Conservation (phyloP, 306 rosid genomes). For the Malus sylvestris region DNA sequence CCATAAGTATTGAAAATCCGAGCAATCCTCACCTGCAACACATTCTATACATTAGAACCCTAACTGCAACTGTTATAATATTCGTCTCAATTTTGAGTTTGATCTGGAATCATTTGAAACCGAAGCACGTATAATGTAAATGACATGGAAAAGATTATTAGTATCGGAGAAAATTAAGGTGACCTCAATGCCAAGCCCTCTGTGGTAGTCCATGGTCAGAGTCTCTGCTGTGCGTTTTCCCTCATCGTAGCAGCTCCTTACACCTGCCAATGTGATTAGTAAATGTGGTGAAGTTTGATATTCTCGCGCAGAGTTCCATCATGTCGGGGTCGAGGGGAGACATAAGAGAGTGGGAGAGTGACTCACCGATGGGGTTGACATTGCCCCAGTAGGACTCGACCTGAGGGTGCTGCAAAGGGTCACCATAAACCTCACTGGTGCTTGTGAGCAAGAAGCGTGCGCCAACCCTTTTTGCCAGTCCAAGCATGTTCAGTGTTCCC, state of each 20-base stretch:
- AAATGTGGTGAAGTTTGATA: not conserved
- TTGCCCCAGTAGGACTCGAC: slow-evolving; percentile 91
- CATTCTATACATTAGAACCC: not conserved
- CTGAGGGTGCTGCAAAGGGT: slow-evolving; percentile 93
- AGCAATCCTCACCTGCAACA: slow-evolving; percentile 69
- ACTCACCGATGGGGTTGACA: slow-evolving; percentile 83
- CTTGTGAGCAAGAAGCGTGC: slow-evolving; percentile 84
- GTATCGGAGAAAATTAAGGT: not conserved
- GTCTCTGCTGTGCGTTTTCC: slow-evolving; percentile 97
- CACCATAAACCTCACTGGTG: slow-evolving; percentile 94
- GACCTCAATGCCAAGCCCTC: slow-evolving; percentile 94
- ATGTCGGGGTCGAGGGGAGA: not conserved
- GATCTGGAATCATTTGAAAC: not conserved
- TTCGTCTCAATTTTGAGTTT: not conserved
- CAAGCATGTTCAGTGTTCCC: slow-evolving; percentile 88
- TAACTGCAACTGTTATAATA: not conserved
- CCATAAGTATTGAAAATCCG: slow-evolving; percentile 89
- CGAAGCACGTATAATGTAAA: not conserved
- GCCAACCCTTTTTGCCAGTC: slow-evolving; percentile 78
- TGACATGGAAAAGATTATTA: not conserved
- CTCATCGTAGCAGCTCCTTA: slow-evolving; percentile 90
- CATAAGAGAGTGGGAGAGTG: not conserved
- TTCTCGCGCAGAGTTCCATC: not conserved
- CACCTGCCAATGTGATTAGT: slow-evolving; percentile 38
- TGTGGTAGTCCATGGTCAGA: slow-evolving; percentile 80